A percentile compares a stretch with the other conserved stretches of the same genome.
Evolutionary conservation across 805 yeast genomes (phyloP).

Genomic region (Candida ulmi): DNA sequence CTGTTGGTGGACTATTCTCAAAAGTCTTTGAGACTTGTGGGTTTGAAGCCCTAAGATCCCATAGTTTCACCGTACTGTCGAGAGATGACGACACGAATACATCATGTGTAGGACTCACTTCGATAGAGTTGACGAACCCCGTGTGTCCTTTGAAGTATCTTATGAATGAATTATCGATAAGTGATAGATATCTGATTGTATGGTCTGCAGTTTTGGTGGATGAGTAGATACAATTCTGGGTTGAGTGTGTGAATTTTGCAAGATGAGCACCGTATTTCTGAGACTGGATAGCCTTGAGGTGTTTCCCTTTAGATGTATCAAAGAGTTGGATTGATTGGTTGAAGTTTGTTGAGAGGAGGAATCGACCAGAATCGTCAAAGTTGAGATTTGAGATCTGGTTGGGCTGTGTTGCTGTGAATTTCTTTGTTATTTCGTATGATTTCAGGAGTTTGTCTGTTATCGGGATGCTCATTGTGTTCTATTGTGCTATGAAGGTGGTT

Average conservation of each 20-base stretch:
- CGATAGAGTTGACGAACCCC: slow-evolving; percentile 65
- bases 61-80: slow-evolving; percentile 76
- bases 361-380: slow-evolving; percentile 81
- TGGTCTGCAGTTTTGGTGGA: slow-evolving; percentile 76
- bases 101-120: slow-evolving; percentile 66
- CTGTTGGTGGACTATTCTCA: slow-evolving; percentile 42
- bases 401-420: slow-evolving; percentile 42
- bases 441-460: neutral
- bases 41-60: slow-evolving; percentile 76
- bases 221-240: slow-evolving; percentile 70
- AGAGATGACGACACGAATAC: slow-evolving; percentile 59
- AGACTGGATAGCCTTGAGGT: slow-evolving; percentile 62
- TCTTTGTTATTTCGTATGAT: slow-evolving; percentile 38
- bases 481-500: too few relatives aligned
- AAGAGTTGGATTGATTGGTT: slow-evolving; percentile 83
- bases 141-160: slow-evolving; percentile 88
- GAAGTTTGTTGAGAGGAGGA: slow-evolving; percentile 65
- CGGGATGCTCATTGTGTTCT: slow-evolving; percentile 4
- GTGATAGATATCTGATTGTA: slow-evolving; percentile 66
- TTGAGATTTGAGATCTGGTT: slow-evolving; percentile 59
- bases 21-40: slow-evolving; percentile 49
- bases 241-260: slow-evolving; percentile 77
- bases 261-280: slow-evolving; percentile 91
- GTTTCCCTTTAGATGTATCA: slow-evolving; percentile 65
- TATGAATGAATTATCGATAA: slow-evolving; percentile 72